Conservation (phyloP, 1,284 basidiomycete genomes). For the Retiboletus fuscus region DNA sequence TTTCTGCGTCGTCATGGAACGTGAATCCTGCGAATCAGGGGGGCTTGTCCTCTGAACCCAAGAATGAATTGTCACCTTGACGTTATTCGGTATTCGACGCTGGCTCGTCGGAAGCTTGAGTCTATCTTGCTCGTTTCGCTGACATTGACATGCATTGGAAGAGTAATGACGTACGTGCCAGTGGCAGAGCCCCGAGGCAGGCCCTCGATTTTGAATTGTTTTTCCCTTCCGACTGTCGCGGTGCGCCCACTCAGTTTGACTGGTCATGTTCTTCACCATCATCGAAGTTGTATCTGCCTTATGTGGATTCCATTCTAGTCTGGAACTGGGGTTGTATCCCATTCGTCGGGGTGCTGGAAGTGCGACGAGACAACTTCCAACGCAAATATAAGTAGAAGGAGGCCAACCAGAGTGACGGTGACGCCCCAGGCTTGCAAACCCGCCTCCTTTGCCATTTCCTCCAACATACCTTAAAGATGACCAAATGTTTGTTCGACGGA, state of each 20-base stretch:
- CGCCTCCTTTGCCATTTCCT: neutral
- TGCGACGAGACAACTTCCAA: neutral
- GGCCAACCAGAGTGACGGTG: neutral
- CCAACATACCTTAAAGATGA: neutral
- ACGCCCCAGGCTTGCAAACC: too few relatives aligned
- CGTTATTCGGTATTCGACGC: too few relatives aligned
- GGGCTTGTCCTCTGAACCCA: neutral
- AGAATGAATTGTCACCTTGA: neutral
- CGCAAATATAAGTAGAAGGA: neutral
- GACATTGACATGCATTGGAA: neutral
- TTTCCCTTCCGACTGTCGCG: neutral
- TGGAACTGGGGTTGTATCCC: neutral
- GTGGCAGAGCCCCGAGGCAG: too few relatives aligned
- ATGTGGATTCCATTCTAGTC: neutral
- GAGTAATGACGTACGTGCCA: neutral
- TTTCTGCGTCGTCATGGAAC: neutral
- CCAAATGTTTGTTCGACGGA: neutral
- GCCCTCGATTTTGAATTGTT: too few relatives aligned
- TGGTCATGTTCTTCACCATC: neutral
- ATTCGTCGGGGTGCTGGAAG: neutral
- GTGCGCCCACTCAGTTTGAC: neutral
- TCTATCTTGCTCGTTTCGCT: neutral
- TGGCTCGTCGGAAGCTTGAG: neutral
- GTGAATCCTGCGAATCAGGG: slow-evolving; percentile 10
- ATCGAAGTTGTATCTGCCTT: slow-evolving; percentile 3